Evolutionary conservation across 495 filamentous ascomycete species (phyloP), one percentile per base, ranked within the genome.

Genomic region (Tuber borchii): DNA sequence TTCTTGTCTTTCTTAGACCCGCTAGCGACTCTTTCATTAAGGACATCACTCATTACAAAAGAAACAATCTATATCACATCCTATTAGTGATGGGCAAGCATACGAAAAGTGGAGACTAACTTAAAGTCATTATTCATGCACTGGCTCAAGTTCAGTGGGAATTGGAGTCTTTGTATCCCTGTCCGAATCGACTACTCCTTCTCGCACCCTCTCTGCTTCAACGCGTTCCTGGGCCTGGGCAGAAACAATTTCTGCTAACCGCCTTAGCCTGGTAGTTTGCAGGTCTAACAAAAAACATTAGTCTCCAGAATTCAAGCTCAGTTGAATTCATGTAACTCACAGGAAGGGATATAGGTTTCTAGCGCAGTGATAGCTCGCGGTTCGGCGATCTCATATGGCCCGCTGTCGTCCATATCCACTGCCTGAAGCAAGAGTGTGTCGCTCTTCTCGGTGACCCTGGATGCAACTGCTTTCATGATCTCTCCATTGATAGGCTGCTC

Each of bases 401-500:
- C 96, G 79, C 93, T 97, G 84, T 99, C 96, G 75, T 99, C 96
- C 95, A 98, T 97, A 83, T 99, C 96, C 71, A 99, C 93, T 46
- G 96, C 93, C 46, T 91, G 90, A 72, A 99, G 87, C 46, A 98
- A 89, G 61, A 99, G 89, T 26, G 97, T 94, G 80, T 98, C 95
- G 82, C 93, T 95, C 90, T 99, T 98, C 86, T 99, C 96, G 1
- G 94, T 98, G 65, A 99, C 96, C 70, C 94, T 89, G 43, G 93
- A 97, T 12, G 96, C 96, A 51, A 99, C 96, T 22, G 96, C 96
- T 85, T 98, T 98, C 96, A 99, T 98, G 82, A 99, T 99, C 82
- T 99, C 96, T 82, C 95, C 95, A 77, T 99, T 98, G 84, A 99
- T 99, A 45, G 96, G 96, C 84, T 97, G 95, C 85, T 99, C 96